Conservation (phyloP, 805 yeast genomes). For the Sugiyamaella valdiviana region DNA sequence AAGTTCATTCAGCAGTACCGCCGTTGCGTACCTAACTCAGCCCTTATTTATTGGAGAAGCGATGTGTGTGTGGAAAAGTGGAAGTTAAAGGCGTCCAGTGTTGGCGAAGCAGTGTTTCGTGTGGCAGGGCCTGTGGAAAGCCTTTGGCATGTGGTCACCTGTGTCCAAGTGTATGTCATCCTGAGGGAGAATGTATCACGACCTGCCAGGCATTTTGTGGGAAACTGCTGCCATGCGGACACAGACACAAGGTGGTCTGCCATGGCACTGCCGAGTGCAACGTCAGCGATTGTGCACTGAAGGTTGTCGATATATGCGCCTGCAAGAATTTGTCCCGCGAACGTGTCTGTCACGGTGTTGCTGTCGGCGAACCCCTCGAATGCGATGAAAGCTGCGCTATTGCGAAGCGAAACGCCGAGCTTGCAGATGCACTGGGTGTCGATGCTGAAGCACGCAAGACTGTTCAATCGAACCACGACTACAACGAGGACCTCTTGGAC, state of each 20-base stretch:
- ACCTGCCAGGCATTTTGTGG: slow-evolving; percentile 59
- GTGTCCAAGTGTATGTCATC: slow-evolving; percentile 54
- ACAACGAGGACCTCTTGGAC: slow-evolving; percentile 42
- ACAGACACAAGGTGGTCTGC: slow-evolving; percentile 56
- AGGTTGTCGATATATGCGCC: slow-evolving; percentile 47
- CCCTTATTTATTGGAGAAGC: slow-evolving; percentile 50
- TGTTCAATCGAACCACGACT: slow-evolving; percentile 31
- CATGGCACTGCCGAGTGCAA: slow-evolving; percentile 47
- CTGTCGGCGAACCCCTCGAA: slow-evolving; percentile 25
- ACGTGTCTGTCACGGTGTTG: slow-evolving; percentile 54
- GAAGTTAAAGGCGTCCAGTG: slow-evolving; percentile 60
- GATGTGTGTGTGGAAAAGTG: slow-evolving; percentile 57
- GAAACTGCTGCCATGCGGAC: slow-evolving; percentile 54
- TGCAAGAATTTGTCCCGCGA: slow-evolving; percentile 53
- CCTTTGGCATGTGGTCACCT: slow-evolving; percentile 45
- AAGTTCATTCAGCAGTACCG: slow-evolving; percentile 37
- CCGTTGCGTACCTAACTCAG: not conserved
- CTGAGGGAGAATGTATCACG: slow-evolving; percentile 50
- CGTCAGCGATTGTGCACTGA: slow-evolving; percentile 26
- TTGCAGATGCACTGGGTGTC: slow-evolving; percentile 56
- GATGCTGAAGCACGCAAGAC: slow-evolving; percentile 28
- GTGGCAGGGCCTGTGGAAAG: slow-evolving; percentile 59
- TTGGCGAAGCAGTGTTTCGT: slow-evolving; percentile 60
- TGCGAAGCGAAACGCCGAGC: slow-evolving; percentile 50
- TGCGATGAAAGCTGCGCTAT: slow-evolving; percentile 71